Evolutionary conservation across 257 asterid species (phyloP).

Genomic region (Solanum infundibuliforme): DNA sequence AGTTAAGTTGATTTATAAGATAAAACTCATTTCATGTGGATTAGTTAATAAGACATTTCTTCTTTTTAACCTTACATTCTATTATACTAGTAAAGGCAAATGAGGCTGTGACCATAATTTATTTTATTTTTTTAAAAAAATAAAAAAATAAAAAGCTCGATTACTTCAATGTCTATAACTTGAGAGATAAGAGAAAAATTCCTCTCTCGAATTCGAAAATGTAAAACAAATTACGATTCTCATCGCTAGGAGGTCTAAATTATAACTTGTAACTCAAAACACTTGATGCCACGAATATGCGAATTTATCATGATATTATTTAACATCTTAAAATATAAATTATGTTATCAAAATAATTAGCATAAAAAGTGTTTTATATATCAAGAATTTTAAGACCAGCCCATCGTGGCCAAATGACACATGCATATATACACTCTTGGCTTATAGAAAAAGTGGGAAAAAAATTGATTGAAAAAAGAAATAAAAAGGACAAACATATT

Average conservation of each 20-base stretch:
- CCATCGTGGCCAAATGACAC: neutral
- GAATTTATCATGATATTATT: neutral
- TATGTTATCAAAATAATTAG: neutral
- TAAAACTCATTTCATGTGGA: too few relatives aligned
- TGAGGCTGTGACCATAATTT: neutral
- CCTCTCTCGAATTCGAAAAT: neutral
- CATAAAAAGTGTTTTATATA: neutral
- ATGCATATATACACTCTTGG: neutral
- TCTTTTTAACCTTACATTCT: neutral
- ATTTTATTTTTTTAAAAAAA: too few relatives aligned
- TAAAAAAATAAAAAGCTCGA: too few relatives aligned
- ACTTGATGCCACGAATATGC: neutral
- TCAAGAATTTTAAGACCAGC: neutral
- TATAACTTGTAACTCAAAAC: neutral
- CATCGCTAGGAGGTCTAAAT: neutral
- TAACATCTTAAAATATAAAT: neutral
- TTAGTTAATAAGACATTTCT: too few relatives aligned
- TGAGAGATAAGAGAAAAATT: neutral
- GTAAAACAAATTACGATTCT: neutral
- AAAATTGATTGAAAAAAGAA: neutral
- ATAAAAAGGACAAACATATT: neutral
- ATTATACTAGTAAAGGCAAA: neutral
- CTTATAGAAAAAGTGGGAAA: neutral
- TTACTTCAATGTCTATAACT: too few relatives aligned
- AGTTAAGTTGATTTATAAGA: neutral